Conservation (phyloP, 2,329 filamentous ascomycete genomes). For the Didymella exigua region DNA sequence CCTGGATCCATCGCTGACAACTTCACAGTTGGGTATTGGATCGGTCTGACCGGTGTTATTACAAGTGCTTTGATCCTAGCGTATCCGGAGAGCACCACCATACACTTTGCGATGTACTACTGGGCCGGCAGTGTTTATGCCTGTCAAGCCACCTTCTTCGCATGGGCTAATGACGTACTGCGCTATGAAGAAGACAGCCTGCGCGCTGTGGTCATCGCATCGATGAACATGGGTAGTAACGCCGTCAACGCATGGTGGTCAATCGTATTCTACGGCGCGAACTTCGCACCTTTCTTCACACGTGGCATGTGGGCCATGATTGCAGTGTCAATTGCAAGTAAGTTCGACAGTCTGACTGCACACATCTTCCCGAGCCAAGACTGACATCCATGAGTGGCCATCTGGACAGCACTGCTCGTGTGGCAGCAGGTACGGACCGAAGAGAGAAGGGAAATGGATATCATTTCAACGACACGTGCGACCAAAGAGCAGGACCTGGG, state of each 20-base stretch:
- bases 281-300: conserved; percentile 69
- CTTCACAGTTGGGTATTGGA: conserved; percentile 57
- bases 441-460: conserved; percentile 34
- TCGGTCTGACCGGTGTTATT: conserved; percentile 66
- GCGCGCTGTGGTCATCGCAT: conserved; percentile 70
- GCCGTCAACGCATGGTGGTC: conserved; percentile 76
- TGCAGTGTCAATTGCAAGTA: conserved; percentile 60
- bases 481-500: conserved; percentile 19
- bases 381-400: conserved; percentile 47
- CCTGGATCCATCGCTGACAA: conserved; percentile 3
- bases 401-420: conserved; percentile 64
- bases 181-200: conserved; percentile 67
- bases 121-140: conserved; percentile 73
- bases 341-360: conserved; percentile 2
- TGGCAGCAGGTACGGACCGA: conserved; percentile 53
- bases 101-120: conserved; percentile 71
- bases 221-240: conserved; percentile 73
- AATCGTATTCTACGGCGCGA: conserved; percentile 71
- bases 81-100: conserved; percentile 56
- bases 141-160: conserved; percentile 76
- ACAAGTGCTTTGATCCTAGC: conserved; percentile 68
- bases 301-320: conserved; percentile 79
- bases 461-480: conserved; percentile 3
- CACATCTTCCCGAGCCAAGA: not conserved
- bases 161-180: conserved; percentile 75